phyloP scores from a whole-genome alignment of 1,139 yeast genomes.

The Scheffersomyces segobiensis region DNA sequence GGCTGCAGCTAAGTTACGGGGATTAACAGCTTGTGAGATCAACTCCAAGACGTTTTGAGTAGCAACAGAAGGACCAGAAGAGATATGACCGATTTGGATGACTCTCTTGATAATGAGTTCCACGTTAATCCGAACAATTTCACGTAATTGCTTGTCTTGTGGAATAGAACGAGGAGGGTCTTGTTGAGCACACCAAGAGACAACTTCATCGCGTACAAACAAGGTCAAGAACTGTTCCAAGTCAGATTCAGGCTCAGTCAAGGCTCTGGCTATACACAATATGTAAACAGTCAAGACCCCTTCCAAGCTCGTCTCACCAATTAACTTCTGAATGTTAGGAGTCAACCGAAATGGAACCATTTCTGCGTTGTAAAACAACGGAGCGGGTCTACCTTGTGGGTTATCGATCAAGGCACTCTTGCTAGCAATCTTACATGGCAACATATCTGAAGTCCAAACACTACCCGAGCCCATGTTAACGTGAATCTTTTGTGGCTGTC shows the following conservation, averaged over 20 bases:
- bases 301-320: conserved; percentile 91
- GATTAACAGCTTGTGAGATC: conserved; percentile 94
- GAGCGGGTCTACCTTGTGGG: conserved; percentile 63
- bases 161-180: conserved; percentile 65
- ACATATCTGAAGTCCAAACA: conserved; percentile 94
- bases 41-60: conserved; percentile 90
- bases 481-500: conserved; percentile 93
- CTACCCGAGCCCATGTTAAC: conserved; percentile 81
- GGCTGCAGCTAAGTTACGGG: conserved; percentile 88
- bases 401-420: conserved; percentile 61
- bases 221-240: conserved; percentile 84
- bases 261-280: conserved; percentile 82
- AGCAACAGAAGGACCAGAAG: conserved; percentile 75
- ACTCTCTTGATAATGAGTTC: conserved; percentile 75
- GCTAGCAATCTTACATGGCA: conserved; percentile 78
- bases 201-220: conserved; percentile 92
- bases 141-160: conserved; percentile 79
- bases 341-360: conserved; percentile 95
- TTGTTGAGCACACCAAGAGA: conserved; percentile 89
- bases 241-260: conserved; percentile 89
- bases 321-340: conserved; percentile 89
- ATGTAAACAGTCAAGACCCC: conserved; percentile 87
- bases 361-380: conserved; percentile 91
- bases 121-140: conserved; percentile 85
- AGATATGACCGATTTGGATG: conserved; percentile 73